Percentiles rank a stretch among this genome's conserved stretches.
Evolutionary conservation across 495 filamentous ascomycete genomes (phyloP).

Genomic region (Penicillium simplicissimum): DNA sequence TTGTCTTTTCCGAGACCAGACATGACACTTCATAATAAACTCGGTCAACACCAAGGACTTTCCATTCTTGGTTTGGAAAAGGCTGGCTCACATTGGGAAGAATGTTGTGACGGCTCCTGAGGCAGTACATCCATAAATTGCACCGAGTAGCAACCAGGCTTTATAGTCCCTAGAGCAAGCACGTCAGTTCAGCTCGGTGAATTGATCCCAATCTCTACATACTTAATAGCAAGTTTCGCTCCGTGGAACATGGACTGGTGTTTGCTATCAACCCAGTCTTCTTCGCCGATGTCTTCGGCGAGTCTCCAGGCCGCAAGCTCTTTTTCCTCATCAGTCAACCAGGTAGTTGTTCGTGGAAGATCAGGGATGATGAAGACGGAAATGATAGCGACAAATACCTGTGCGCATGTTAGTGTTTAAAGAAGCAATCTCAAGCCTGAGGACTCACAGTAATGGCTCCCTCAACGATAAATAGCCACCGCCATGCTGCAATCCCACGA

Average conservation of each 20-base stretch:
- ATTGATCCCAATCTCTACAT: conserved; percentile 60
- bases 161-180: conserved; percentile 13
- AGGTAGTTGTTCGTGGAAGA: conserved; percentile 68
- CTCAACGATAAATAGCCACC: conserved; percentile 42
- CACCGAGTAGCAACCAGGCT: conserved; percentile 18
- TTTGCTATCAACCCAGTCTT: conserved; percentile 62
- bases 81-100: conserved; percentile 55
- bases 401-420: neutral
- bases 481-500: conserved; percentile 31
- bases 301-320: conserved; percentile 64
- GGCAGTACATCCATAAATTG: conserved; percentile 59
- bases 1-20: conserved; percentile 16
- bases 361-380: conserved; percentile 67
- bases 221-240: conserved; percentile 61
- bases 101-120: conserved; percentile 73
- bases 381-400: conserved; percentile 43
- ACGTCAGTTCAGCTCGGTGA: conserved; percentile 20
- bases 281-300: conserved; percentile 71
- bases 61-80: neutral
- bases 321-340: conserved; percentile 65
- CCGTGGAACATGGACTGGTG: conserved; percentile 64
- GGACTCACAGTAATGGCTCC: conserved; percentile 38
- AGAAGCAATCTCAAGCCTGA: too few relatives aligned
- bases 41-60: neutral
- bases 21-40: conserved; percentile 16